Evolutionary conservation across 1,139 yeast genomes (phyloP).

Genomic region (Taphrina wiesneri): DNA sequence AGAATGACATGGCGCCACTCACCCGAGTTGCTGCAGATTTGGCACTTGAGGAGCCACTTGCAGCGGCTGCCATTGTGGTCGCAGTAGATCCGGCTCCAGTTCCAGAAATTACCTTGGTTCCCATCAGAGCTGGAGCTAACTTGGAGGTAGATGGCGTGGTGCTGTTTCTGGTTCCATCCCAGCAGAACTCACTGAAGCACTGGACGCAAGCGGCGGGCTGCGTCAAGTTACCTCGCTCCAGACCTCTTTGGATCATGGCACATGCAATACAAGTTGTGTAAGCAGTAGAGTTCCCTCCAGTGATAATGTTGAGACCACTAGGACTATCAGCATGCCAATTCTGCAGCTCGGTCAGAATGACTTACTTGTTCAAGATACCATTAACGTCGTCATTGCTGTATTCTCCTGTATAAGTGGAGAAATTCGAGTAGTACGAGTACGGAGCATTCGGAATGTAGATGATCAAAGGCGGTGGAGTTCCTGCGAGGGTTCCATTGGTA

Average conservation of each 20-base stretch:
- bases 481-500: slow-evolving; percentile 49
- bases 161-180: slow-evolving; percentile 58
- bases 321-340: slow-evolving; percentile 47
- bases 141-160: slow-evolving; percentile 9
- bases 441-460: slow-evolving; percentile 76
- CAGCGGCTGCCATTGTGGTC: neutral
- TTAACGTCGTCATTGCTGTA: slow-evolving; percentile 62
- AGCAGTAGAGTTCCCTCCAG: slow-evolving; percentile 72
- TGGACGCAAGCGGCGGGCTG: slow-evolving; percentile 70
- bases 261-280: slow-evolving; percentile 85
- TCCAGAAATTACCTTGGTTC: slow-evolving; percentile 10
- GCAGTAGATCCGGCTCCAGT: neutral
- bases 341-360: neutral
- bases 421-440: slow-evolving; percentile 65
- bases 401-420: slow-evolving; percentile 67
- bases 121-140: slow-evolving; percentile 28
- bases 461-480: slow-evolving; percentile 62
- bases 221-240: slow-evolving; percentile 65
- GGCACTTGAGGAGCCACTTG: neutral
- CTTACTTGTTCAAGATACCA: slow-evolving; percentile 47
- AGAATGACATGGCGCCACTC: neutral
- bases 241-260: slow-evolving; percentile 80
- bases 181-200: slow-evolving; percentile 77
- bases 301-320: slow-evolving; percentile 78
- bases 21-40: neutral